Conservation (phyloP, 805 yeast genomes). For the Kuraishia piskuri region DNA sequence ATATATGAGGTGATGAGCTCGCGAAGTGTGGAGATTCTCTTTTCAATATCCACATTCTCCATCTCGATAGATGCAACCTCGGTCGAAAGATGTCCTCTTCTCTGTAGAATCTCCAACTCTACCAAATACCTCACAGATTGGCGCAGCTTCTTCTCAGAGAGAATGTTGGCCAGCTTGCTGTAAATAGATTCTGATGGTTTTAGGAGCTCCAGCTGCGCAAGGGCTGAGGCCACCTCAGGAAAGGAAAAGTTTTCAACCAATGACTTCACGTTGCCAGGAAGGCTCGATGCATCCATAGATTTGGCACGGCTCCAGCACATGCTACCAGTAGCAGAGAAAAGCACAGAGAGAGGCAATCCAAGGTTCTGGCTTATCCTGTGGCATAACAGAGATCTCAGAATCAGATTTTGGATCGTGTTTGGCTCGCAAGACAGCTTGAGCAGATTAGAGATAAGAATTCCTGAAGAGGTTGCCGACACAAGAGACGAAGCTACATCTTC, state of each 20-base stretch:
- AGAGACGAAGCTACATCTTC: neutral
- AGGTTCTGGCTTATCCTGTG: neutral
- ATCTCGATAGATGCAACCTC: conserved; percentile 6
- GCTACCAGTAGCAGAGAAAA: neutral
- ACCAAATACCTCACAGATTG: conserved; percentile 1
- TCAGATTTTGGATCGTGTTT: neutral
- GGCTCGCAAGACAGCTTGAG: neutral
- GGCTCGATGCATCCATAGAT: neutral
- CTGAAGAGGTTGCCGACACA: neutral
- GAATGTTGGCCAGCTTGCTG: neutral
- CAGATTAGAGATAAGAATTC: neutral
- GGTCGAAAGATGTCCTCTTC: conserved; percentile 7
- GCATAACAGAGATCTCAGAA: neutral
- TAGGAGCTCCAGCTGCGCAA: neutral
- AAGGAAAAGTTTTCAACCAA: neutral
- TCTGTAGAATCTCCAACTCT: neutral
- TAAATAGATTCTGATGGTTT: neutral
- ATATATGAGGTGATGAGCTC: neutral
- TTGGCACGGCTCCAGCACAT: neutral
- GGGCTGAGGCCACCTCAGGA: neutral
- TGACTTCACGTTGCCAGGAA: neutral
- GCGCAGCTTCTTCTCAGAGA: neutral
- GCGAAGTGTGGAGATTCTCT: neutral
- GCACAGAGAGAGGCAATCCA: neutral
- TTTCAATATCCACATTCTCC: conserved; percentile 7